Base-by-base conservation (phyloP, 2,329 filamentous ascomycete genomes). In the Claviceps sp. region DNA sequence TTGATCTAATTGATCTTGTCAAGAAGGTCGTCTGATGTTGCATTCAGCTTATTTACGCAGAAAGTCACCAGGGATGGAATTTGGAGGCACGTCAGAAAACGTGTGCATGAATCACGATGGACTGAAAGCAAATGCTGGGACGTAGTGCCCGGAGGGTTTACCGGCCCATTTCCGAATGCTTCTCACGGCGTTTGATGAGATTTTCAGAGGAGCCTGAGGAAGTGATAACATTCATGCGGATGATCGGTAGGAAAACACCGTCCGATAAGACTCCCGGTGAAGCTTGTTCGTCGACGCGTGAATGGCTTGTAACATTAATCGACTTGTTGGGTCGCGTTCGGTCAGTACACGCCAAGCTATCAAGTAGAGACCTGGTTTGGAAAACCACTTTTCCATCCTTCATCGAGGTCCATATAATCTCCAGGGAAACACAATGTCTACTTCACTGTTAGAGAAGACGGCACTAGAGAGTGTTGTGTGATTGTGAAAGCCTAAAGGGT, bases 1-100 rank as follows among this genome's bases (percentile, higher is more conserved):
- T 84, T 60, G 81, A 85, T 58, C 64, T 85, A 5, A 64, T 86
- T 43, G 82, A 85, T 58, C 66, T 86, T 44, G 72, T 80, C 13
- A 73, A 80, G 54, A 75, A 78, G 57, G 74, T 82, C 9, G 58
- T 82, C 5, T 81, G 47, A 60, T 34, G 13, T 46, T 34, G 3
- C 40, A 7, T 36, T 40, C 9, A 16, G 5, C 49, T 18, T 45
- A 20, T 22, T 13, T 20, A 16, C 22, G n/a, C 8, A 30, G n/a
- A 18, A 34, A 34, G 8, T 26, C 22, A 34, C 20, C 49, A 18
- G 8, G 30, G 22, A 38, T 50, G 42, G 11, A 26, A 13, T 18
- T 22, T 20, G n/a, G 20, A 43, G 40, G 18, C 48, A 5, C 6
- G 14, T 5, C 14, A 26, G 5, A 26, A 36, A 34, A 18, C 9